Percentiles rank a stretch among this genome's conserved stretches.
Conservation (phyloP, 2,329 filamentous ascomycete species). For the Cadophora sp. region DNA sequence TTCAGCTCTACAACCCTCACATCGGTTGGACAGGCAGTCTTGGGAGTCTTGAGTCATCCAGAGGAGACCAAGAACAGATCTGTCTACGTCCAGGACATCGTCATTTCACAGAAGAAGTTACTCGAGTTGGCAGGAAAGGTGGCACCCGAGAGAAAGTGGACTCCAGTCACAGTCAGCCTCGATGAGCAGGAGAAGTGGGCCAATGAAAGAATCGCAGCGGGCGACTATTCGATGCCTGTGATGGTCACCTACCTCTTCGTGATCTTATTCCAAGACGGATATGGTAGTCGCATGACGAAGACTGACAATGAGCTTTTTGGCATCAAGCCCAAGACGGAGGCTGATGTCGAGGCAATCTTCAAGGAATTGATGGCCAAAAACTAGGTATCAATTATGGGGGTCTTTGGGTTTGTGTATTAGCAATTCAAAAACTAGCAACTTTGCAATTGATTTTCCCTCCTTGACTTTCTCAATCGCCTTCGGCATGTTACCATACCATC, state of each 20-base stretch:
- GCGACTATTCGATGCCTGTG: constrained; percentile 42
- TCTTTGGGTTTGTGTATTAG: neutral
- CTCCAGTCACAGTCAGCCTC: constrained; percentile 29
- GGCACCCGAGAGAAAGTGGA: constrained; percentile 43
- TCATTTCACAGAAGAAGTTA: constrained; percentile 53
- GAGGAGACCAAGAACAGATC: constrained; percentile 60
- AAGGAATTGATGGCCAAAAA: constrained; percentile 27
- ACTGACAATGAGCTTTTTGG: constrained; percentile 53
- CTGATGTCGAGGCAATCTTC: constrained; percentile 48
- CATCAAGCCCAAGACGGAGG: constrained; percentile 50
- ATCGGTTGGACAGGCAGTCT: constrained; percentile 55
- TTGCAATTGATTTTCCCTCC: neutral
- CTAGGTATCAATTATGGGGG: neutral
- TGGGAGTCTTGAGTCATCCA: constrained; percentile 55
- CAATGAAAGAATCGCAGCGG: constrained; percentile 37
- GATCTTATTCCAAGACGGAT: constrained; percentile 45
- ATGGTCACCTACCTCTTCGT: constrained; percentile 47
- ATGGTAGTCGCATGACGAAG: constrained; percentile 47
- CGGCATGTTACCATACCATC: no score
- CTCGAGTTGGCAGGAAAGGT: constrained; percentile 46
- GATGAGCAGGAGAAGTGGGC: constrained; percentile 32
- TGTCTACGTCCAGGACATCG: constrained; percentile 54
- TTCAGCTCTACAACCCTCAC: constrained; percentile 58
- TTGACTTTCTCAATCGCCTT: neutral
- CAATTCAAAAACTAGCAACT: neutral